Evolutionary conservation across 805 yeast species (phyloP).

Genomic region (Aciculoconidium aculeatum): DNA sequence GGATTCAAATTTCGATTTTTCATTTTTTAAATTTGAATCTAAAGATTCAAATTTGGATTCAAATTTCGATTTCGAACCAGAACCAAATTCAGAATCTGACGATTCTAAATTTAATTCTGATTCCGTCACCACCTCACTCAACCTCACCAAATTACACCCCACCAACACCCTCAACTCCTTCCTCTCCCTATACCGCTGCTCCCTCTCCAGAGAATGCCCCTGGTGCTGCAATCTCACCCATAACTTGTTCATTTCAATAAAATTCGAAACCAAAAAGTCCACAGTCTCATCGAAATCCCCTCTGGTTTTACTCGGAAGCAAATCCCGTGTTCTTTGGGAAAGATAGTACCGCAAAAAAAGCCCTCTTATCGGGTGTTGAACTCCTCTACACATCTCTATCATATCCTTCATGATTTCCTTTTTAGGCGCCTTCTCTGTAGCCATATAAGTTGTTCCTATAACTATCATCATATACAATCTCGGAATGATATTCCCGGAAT

Average conservation of each 20-base stretch:
- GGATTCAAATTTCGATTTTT: too few relatives aligned
- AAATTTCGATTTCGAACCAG: too few relatives aligned
- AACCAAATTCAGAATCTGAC: too few relatives aligned
- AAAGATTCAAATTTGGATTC: too few relatives aligned
- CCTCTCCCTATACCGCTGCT: slow-evolving; percentile 69
- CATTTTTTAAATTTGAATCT: too few relatives aligned
- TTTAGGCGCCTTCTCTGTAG: slow-evolving; percentile 69
- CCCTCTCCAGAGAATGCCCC: slow-evolving; percentile 82
- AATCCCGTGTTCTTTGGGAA: slow-evolving; percentile 73
- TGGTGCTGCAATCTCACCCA: slow-evolving; percentile 97
- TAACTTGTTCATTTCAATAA: slow-evolving; percentile 94
- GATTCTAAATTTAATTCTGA: too few relatives aligned
- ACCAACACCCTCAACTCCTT: slow-evolving; percentile 86
- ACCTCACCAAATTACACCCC: slow-evolving; percentile 85
- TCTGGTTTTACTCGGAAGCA: slow-evolving; percentile 40
- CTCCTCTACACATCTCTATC: slow-evolving; percentile 97
- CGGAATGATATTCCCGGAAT: slow-evolving; percentile 90
- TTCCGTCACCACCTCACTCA: slow-evolving; percentile 87
- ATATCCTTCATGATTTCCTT: slow-evolving; percentile 88
- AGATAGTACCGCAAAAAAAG: slow-evolving; percentile 84
- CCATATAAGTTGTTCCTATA: slow-evolving; percentile 85
- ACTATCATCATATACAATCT: slow-evolving; percentile 91
- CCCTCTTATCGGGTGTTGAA: slow-evolving; percentile 92
- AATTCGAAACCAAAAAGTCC: slow-evolving; percentile 75
- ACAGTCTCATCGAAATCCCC: slow-evolving; percentile 59